Evolutionary conservation across 768 basidiomycete species (phyloP).

Genomic region (Naematelia encephala): DNA sequence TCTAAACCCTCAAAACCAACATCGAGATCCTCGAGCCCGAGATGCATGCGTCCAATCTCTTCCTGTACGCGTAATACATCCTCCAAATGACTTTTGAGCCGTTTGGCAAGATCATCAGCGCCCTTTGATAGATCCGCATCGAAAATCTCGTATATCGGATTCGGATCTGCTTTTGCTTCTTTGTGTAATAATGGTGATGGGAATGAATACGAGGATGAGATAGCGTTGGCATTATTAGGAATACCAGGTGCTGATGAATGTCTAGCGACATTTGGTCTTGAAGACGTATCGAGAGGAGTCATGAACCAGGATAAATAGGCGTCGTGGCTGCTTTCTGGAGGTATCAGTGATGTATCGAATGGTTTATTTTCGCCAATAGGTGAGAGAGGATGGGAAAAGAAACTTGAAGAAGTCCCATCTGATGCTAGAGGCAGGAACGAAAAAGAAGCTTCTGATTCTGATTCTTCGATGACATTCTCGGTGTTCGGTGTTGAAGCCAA

Average conservation of each 20-base stretch:
- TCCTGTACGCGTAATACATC: slow-evolving; percentile 38
- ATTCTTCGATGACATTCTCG: neutral
- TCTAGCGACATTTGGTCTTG: neutral
- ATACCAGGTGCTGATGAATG: neutral
- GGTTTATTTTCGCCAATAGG: neutral
- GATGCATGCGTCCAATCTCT: slow-evolving; percentile 41
- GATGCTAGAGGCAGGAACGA: neutral
- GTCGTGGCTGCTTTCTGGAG: neutral
- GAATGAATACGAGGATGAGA: neutral
- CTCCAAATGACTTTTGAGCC: slow-evolving; percentile 35
- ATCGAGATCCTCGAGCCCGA: slow-evolving; percentile 23
- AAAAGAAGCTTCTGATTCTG: neutral
- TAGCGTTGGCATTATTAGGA: neutral
- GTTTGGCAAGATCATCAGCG: slow-evolving; percentile 27
- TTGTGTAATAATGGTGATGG: neutral
- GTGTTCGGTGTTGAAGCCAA: neutral
- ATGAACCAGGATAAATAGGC: neutral
- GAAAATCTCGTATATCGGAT: slow-evolving; percentile 41
- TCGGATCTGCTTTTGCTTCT: neutral
- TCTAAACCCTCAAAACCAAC: slow-evolving; percentile 12
- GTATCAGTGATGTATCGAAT: neutral
- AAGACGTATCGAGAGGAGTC: neutral
- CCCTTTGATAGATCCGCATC: slow-evolving; percentile 28
- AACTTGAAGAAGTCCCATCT: neutral
- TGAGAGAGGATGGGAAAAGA: neutral